phyloP scores from a whole-genome alignment of 208 protist species.

The Phytomonas francai region DNA sequence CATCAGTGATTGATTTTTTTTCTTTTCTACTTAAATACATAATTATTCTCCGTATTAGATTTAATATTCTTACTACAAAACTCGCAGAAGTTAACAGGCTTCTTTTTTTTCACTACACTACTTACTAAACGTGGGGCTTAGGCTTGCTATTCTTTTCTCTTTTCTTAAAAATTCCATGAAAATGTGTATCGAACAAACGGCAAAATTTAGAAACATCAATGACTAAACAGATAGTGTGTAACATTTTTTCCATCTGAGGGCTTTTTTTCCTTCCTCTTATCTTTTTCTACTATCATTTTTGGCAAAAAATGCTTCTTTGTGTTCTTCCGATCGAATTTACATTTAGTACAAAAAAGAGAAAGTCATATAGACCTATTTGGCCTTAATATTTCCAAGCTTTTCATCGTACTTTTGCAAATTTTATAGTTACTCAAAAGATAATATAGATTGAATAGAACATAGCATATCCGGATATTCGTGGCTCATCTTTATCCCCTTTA shows the following conservation, averaged over 20 bases:
- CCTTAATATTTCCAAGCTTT: neutral
- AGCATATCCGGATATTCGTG: neutral
- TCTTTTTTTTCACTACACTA: conserved; percentile 4
- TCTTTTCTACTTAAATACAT: conserved; percentile 1
- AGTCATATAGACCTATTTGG: conserved; percentile 4
- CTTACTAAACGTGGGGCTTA: neutral
- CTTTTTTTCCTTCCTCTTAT: conserved; percentile 12
- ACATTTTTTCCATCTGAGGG: conserved; percentile 9
- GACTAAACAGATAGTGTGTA: neutral
- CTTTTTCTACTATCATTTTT: conserved; percentile 4
- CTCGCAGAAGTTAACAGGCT: neutral
- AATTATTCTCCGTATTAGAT: neutral
- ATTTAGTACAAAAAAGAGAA: conserved; percentile 2
- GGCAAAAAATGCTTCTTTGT: conserved; percentile 4
- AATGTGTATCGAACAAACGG: neutral
- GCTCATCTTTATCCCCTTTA: neutral
- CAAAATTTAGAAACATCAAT: conserved; percentile 7
- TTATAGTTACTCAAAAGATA: neutral
- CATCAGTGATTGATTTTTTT: conserved; percentile 4
- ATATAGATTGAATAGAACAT: neutral
- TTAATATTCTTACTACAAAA: neutral
- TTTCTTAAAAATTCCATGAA: neutral
- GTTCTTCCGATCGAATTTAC: conserved; percentile 10
- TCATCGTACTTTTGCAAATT: neutral
- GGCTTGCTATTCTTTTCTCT: neutral